Conservation (phyloP, 2,329 filamentous ascomycete species). For the Colletotrichum eremochloae region DNA sequence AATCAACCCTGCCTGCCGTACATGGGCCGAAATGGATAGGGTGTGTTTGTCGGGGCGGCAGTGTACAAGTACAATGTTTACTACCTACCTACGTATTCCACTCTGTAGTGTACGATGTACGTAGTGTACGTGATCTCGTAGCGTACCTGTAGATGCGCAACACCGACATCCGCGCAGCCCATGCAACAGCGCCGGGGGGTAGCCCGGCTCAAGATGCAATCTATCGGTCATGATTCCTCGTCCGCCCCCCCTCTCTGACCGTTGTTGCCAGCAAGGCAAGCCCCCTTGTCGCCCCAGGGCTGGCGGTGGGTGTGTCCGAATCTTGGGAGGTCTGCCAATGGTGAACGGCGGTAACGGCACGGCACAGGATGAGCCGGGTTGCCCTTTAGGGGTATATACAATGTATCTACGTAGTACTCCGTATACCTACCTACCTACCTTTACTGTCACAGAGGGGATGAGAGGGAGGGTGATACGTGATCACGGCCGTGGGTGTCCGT, state of each 20-base stretch:
- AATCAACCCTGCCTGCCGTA: conserved; percentile 27
- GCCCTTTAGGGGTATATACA: conserved; percentile 1
- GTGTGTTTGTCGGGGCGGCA: conserved; percentile 4
- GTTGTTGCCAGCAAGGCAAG: conserved; percentile 4
- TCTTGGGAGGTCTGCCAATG: conserved; percentile 10
- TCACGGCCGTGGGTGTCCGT: conserved; percentile 17
- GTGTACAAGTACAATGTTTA: neutral
- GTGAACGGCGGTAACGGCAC: conserved; percentile 24
- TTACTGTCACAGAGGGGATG: no score
- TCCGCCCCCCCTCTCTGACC: neutral
- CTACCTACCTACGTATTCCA: neutral
- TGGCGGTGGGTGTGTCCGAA: conserved; percentile 12
- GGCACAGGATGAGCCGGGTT: conserved; percentile 18
- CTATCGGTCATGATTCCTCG: neutral
- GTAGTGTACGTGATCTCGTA: no score
- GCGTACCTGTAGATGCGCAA: neutral
- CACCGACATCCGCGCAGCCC: conserved; percentile 5
- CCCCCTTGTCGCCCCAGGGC: conserved; percentile 22
- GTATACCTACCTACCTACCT: no score
- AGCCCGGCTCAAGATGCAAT: conserved; percentile 17
- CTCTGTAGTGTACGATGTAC: no score
- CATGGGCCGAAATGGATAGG: conserved; percentile 7
- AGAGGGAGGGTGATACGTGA: conserved; percentile 1
- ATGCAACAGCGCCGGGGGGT: conserved; percentile 19
- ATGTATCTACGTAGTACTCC: neutral